These are phyloP conservation scores for Pythium rishiriense DNA, from an alignment of 352 stramenopile genomes.

Conservation along the genomic window DNA sequence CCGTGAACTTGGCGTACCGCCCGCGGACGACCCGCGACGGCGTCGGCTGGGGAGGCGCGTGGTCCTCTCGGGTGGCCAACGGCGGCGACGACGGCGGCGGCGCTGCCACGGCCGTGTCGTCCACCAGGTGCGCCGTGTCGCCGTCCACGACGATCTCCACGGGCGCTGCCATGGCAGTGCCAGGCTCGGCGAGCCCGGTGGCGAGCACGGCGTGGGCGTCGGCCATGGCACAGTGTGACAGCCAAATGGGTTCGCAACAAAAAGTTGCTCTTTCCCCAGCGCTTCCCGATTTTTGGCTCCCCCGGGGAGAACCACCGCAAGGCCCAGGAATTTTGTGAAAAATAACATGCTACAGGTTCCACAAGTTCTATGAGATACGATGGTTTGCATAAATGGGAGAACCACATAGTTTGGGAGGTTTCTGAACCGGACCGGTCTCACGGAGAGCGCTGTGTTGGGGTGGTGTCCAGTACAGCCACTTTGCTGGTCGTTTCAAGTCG, in stretches of 20 bases:
- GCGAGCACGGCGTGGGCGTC: neutral
- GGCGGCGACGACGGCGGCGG: too few relatives aligned
- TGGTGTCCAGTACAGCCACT: neutral
- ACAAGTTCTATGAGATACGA: neutral
- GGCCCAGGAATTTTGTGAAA: constrained; percentile 27
- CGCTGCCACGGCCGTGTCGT: neutral
- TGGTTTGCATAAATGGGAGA: neutral
- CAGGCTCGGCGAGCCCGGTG: neutral
- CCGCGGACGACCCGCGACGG: constrained; percentile 39
- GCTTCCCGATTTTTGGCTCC: constrained; percentile 25
- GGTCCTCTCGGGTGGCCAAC: neutral
- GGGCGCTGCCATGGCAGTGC: too few relatives aligned
- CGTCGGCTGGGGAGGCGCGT: too few relatives aligned
- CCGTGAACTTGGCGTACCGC: constrained; percentile 81
- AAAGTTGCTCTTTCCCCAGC: neutral
- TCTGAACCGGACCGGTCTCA: constrained; percentile 5
- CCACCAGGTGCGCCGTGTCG: constrained; percentile 1
- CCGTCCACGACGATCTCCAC: constrained; percentile 9
- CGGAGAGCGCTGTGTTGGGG: neutral
- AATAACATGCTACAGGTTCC: constrained; percentile 23
- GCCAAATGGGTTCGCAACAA: constrained; percentile 16
- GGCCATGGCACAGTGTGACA: neutral
- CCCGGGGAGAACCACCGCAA: neutral
- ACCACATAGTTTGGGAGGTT: neutral
- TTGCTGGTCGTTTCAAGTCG: constrained; percentile 34